A percentile compares a stretch with the other conserved stretches of the same genome.
phyloP scores from a whole-genome alignment of 441 rosid species.

The Biscutella laevigata region DNA sequence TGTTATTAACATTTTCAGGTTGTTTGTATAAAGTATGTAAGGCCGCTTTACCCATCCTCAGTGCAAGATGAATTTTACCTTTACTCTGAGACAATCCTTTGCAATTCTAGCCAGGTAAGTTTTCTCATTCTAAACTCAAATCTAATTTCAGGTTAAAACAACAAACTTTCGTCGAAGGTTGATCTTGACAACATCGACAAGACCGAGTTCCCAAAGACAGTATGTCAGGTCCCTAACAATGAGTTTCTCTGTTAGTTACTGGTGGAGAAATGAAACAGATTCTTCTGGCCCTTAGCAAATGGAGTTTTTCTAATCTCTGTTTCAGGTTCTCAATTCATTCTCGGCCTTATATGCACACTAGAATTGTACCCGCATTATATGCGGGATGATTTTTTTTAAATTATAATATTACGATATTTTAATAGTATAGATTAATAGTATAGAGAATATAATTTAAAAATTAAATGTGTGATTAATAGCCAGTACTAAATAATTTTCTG shows the following conservation, averaged over 20 bases:
- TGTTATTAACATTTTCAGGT: slow-evolving; percentile 40
- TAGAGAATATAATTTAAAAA: no score
- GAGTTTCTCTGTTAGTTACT: slow-evolving; percentile 86
- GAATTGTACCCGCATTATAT: no score
- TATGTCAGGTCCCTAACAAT: slow-evolving; percentile 69
- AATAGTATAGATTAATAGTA: no score
- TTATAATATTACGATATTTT: no score
- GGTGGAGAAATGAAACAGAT: slow-evolving; percentile 62
- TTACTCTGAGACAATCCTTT: slow-evolving; percentile 70
- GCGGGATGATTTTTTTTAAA: no score
- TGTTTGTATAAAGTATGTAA: slow-evolving; percentile 78
- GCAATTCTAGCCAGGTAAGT: slow-evolving; percentile 85
- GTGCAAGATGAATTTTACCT: slow-evolving; percentile 70
- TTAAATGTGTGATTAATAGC: no score
- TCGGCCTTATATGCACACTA: slow-evolving; percentile 3
- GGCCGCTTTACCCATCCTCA: slow-evolving; percentile 75
- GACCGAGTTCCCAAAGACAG: slow-evolving; percentile 45
- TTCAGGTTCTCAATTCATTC: slow-evolving; percentile 1
- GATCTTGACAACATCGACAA: slow-evolving; percentile 75
- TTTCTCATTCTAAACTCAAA: neutral
- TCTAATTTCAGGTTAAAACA: neutral
- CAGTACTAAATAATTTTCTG: no score
- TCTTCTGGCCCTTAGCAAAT: slow-evolving; percentile 25
- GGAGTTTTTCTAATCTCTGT: neutral
- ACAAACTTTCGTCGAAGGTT: slow-evolving; percentile 48